Base-by-base conservation (phyloP, 768 basidiomycete genomes). In the Phanerodontia chrysosporium region DNA sequence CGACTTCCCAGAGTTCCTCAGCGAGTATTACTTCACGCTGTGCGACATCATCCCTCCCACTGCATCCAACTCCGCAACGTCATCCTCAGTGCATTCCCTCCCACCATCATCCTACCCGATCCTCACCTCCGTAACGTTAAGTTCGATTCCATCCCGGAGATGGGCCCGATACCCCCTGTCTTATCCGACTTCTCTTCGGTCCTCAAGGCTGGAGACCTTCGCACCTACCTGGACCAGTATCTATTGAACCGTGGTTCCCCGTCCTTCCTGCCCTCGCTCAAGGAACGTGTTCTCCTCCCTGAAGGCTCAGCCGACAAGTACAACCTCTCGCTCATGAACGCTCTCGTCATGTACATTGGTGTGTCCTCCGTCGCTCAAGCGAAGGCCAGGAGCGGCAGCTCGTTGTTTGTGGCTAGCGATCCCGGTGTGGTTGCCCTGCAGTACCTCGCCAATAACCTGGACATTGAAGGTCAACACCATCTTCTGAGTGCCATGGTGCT, bases 1-100 rank as follows among this genome's bases (percentile, higher is more conserved):
- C 73, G 97, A 98, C 74, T 98, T 98, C 80, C 97, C 97, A 52
- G 97, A 98, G 61, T 98, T 98, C 79, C 80, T 98, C 61, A 92
- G 89, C 72, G 94, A 95, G 76, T 94, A 95, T 71, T 96, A 98
- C 74, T 95, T 96, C 76, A 89, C 92, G 45, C 85, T 99, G 30
- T 93, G 94, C 69, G 96, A 98, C 63, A 89, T 83, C 60, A 92
- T 99, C 62, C 97, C 97, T 48, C 80, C 88, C 85, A 89, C 62
- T 98, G 95, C 81, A 87, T 96, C 59, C 97, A 99, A 73, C 83
- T 98, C 55, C 89, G 95, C 65, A 99, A 99, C 76, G 87, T 99
- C 75, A 86, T 99, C 61, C 86, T 98, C 63, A 90, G 92, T 71
- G 96, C 97, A 28, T 98, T 95, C 81, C 96, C 97, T 51, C 81